These are phyloP conservation scores for Sugiyamaella mastotermitis DNA, from an alignment of 805 yeast genomes.

Conservation along the genomic window DNA sequence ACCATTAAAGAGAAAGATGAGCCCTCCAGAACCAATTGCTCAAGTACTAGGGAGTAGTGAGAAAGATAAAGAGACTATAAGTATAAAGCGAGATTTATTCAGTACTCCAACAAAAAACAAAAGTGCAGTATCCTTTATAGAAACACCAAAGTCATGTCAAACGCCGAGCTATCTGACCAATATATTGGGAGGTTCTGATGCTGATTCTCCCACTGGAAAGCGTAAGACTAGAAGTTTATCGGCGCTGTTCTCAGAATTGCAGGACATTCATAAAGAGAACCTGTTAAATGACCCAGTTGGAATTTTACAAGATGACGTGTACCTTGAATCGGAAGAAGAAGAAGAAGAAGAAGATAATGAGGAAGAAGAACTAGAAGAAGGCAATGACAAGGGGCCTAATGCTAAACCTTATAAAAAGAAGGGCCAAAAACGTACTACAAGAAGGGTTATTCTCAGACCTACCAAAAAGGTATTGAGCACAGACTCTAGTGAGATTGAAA, in stretches of 20 bases:
- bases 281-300: conserved; percentile 18
- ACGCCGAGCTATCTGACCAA: conserved; percentile 16
- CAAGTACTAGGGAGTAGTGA: too few relatives aligned
- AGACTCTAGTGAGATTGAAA: conserved; percentile 15
- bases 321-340: conserved; percentile 11
- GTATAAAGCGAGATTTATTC: background rate
- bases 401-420: conserved; percentile 30
- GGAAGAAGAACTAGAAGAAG: conserved; percentile 18
- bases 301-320: conserved; percentile 16
- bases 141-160: conserved; percentile 8
- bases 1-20: conserved; percentile 1
- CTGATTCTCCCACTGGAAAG: conserved; percentile 26
- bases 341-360: conserved; percentile 20
- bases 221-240: conserved; percentile 34
- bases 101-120: conserved; percentile 7
- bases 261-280: conserved; percentile 23
- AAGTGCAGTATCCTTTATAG: conserved; percentile 3
- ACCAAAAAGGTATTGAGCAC: conserved; percentile 22
- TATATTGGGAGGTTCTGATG: background rate
- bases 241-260: conserved; percentile 43
- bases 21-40: background rate
- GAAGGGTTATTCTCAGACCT: conserved; percentile 23
- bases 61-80: too few relatives aligned
- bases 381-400: background rate
- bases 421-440: conserved; percentile 31